phyloP scores from a whole-genome alignment of 2,329 filamentous ascomycete species.

The Ilyonectria sp. region DNA sequence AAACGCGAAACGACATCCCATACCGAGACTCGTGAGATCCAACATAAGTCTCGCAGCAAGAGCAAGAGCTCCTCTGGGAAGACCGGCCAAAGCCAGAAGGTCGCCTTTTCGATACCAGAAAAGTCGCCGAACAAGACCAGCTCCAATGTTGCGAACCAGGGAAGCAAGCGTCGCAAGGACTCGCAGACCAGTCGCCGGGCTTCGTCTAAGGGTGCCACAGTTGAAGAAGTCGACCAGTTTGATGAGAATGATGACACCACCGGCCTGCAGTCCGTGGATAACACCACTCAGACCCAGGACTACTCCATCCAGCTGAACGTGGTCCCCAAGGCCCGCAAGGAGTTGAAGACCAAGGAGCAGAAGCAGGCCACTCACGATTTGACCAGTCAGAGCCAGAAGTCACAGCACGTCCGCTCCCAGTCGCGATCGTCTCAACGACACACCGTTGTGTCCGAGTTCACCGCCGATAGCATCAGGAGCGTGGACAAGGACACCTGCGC shows the following conservation, averaged over 20 bases:
- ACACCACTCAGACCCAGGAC: constrained; percentile 53
- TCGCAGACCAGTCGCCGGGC: constrained; percentile 42
- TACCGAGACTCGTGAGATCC: constrained; percentile 44
- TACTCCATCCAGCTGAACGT: constrained; percentile 52
- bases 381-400: constrained; percentile 46
- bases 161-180: constrained; percentile 58
- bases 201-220: constrained; percentile 40
- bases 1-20: constrained; percentile 50
- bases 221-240: constrained; percentile 45
- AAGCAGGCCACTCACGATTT: constrained; percentile 40
- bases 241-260: constrained; percentile 55
- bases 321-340: constrained; percentile 44
- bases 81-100: constrained; percentile 53
- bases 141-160: constrained; percentile 57
- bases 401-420: constrained; percentile 45
- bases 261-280: constrained; percentile 52
- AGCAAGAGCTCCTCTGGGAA: constrained; percentile 45
- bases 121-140: constrained; percentile 49
- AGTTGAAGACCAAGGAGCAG: constrained; percentile 35
- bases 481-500: constrained; percentile 55
- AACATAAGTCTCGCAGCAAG: constrained; percentile 49
- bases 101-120: constrained; percentile 60
- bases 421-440: constrained; percentile 48
- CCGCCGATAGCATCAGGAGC: constrained; percentile 43
- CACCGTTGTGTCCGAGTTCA: constrained; percentile 41